Base-by-base conservation (phyloP, 768 basidiomycete genomes). In the Lentinus tigrinus region DNA sequence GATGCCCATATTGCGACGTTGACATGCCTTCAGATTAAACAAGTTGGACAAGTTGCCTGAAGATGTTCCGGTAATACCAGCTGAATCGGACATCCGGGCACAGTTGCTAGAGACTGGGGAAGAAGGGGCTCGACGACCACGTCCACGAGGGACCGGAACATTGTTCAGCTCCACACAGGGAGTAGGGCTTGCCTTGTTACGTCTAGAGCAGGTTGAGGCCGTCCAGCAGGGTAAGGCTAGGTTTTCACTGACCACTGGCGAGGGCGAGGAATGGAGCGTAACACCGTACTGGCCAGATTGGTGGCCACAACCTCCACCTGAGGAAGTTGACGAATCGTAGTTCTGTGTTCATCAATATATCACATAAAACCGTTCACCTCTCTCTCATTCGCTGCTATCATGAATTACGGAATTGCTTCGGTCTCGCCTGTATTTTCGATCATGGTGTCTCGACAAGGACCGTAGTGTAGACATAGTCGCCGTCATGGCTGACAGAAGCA, bases 401-500 rank as follows among this genome's bases (percentile, higher is more conserved):
- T n/a, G n/a, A n/a, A n/a, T n/a, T n/a, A n/a, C n/a, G n/a, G n/a
- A n/a, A n/a, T n/a, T n/a, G n/a, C n/a, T n/a, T n/a, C n/a, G n/a
- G n/a, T n/a, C n/a, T n/a, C n/a, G n/a, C 46, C 19, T 42, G 16
- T 39, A 26, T 42, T 4, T 17, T 17, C 26, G 36, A n/a, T 28
- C 21, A 43, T 26, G 24, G 21, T 3, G 49, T 31, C 10, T 91
- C 87, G 31, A 83, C 80, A 24, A 88, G 58, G 26, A 94, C 90
- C 17, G 82, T 81, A 14, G 89, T 80, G 54, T 86, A 76, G 14
- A 91, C 78, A 67, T 91, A 89, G 40, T 89, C 88, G 11, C 87
- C 89, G 63, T 94, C 93, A 62, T 94, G 93, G 64, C 89, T 91
- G 42, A 90, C 82, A 43, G 89, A 91, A 24, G 84, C 79, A 65